Conservation (phyloP, 106 monocot genomes). For the Allium sativum region DNA sequence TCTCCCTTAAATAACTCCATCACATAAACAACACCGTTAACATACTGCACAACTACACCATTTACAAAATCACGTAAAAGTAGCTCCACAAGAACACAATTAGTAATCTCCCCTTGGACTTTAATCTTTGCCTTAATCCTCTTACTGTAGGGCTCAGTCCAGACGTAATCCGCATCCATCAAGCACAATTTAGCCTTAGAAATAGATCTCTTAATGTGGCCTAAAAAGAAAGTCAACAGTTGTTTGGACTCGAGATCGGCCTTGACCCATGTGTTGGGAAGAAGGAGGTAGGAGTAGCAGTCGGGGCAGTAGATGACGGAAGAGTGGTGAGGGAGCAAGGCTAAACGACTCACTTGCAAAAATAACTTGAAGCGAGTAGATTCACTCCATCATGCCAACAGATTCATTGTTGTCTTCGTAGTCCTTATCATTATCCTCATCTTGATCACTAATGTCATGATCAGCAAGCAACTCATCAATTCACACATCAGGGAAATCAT, state of each 20-base stretch:
- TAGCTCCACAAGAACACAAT: constrained; percentile 67
- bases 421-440: constrained; percentile 10
- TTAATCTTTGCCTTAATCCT: constrained; percentile 56
- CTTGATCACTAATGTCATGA: constrained; percentile 39
- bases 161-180: constrained; percentile 54
- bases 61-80: too few species aligned
- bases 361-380: too few species aligned
- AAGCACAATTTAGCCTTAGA: constrained; percentile 17
- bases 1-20: too few species aligned
- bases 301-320: constrained; percentile 47
- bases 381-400: constrained; percentile 20
- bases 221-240: constrained; percentile 43
- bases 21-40: too few species aligned
- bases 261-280: constrained; percentile 36
- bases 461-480: constrained; percentile 70
- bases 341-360: too few species aligned
- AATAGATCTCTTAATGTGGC: constrained; percentile 17
- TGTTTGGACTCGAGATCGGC: constrained; percentile 45
- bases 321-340: constrained; percentile 36
- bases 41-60: too few species aligned
- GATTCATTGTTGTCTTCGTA: constrained; percentile 8
- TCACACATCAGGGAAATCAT: constrained; percentile 42
- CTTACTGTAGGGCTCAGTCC: constrained; percentile 96
- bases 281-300: constrained; percentile 49
- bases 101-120: constrained; percentile 55